Percentiles rank a stretch among this genome's conserved stretches.
These are phyloP conservation scores for Coniochaeta prunicola DNA, from an alignment of 2,329 filamentous ascomycete genomes.

Conservation along the genomic window DNA sequence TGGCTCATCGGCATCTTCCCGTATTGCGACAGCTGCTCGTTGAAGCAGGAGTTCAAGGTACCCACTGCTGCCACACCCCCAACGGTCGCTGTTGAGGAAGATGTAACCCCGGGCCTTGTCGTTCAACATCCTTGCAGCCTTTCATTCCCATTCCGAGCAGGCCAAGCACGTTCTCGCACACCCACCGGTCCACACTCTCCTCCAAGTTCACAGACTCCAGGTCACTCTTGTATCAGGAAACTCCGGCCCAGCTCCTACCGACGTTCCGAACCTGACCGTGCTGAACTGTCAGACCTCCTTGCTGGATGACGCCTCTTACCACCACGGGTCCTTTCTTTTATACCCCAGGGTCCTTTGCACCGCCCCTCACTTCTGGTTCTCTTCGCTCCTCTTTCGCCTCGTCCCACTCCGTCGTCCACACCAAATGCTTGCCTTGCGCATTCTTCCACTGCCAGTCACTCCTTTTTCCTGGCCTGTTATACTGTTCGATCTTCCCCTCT, in stretches of 20 bases:
- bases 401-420: constrained; percentile 33
- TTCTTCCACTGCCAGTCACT: constrained; percentile 39
- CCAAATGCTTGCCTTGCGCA: constrained; percentile 23
- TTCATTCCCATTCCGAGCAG: constrained; percentile 23
- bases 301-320: constrained; percentile 33
- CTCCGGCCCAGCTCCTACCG: constrained; percentile 44
- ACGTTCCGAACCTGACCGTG: constrained; percentile 40
- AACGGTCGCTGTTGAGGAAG: constrained; percentile 4
- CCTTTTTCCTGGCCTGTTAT: constrained; percentile 32
- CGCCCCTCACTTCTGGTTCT: constrained; percentile 35
- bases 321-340: constrained; percentile 38
- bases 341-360: constrained; percentile 41
- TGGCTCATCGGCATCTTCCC: background rate
- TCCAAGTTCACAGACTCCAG: constrained; percentile 23
- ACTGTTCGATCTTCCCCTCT: constrained; percentile 15
- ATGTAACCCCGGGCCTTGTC: constrained; percentile 19
- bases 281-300: constrained; percentile 22
- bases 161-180: constrained; percentile 31
- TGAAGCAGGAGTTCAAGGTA: background rate
- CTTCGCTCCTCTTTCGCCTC: constrained; percentile 33
- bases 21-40: background rate
- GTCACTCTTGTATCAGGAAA: constrained; percentile 37
- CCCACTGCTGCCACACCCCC: constrained; percentile 15
- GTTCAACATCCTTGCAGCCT: constrained; percentile 26
- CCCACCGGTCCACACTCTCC: constrained; percentile 16